Percentiles rank a stretch among this genome's conserved stretches.
These are phyloP conservation scores for Cryptosporidium sp. DNA, from an alignment of 169 alveolate genomes.

Conservation along the genomic window DNA sequence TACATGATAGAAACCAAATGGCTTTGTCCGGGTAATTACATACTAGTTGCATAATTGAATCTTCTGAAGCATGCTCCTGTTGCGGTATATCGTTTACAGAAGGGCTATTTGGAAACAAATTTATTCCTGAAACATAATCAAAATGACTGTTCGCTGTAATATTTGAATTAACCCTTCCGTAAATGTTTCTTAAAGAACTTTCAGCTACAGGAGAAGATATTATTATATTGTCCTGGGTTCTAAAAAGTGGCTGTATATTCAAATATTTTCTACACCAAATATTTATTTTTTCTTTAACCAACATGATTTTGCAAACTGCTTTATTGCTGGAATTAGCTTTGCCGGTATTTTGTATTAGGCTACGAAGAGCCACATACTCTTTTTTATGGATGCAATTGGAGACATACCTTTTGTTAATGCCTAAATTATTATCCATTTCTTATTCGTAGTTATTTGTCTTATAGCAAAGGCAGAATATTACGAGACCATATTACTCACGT, in stretches of 20 bases:
- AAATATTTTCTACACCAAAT: constrained; percentile 46
- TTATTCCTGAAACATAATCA: neutral
- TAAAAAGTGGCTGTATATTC: constrained; percentile 24
- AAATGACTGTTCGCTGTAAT: neutral
- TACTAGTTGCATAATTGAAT: constrained; percentile 62
- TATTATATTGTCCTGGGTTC: constrained; percentile 2
- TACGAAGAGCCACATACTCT: constrained; percentile 59
- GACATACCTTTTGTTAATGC: constrained; percentile 16
- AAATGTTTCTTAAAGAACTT: constrained; percentile 29
- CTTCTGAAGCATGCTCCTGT: constrained; percentile 20
- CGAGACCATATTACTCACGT: neutral
- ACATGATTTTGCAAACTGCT: constrained; percentile 26
- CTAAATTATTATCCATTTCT: constrained; percentile 22
- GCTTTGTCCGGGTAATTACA: constrained; percentile 63
- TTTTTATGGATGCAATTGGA: constrained; percentile 51
- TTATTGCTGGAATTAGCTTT: neutral
- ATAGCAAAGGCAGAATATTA: neutral
- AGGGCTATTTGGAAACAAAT: neutral
- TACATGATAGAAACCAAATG: constrained; percentile 33
- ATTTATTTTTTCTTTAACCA: constrained; percentile 48
- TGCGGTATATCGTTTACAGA: neutral
- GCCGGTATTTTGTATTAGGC: neutral
- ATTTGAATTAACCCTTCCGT: constrained; percentile 2
- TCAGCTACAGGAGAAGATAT: constrained; percentile 25
- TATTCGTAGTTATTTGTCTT: constrained; percentile 23